These are phyloP conservation scores for Periconia sp. DNA, from an alignment of 2,329 filamentous ascomycete genomes.

Conservation along the genomic window DNA sequence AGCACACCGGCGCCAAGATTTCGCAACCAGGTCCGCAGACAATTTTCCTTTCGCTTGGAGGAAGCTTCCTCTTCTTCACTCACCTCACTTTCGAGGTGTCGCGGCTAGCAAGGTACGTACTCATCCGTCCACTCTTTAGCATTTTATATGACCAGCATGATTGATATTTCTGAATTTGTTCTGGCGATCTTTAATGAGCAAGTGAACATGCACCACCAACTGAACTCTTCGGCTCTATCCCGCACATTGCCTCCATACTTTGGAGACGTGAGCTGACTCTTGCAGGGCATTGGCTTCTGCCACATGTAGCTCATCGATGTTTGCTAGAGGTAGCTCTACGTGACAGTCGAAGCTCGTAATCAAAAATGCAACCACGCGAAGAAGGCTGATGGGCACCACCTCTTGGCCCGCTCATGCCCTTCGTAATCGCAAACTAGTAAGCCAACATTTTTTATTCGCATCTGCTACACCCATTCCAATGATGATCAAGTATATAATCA, in stretches of 20 bases:
- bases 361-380: too few relatives aligned
- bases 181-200: conserved; percentile 62
- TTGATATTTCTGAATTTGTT: conserved; percentile 61
- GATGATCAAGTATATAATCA: conserved; percentile 56
- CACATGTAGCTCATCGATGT: conserved; percentile 10
- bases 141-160: too few relatives aligned
- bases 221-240: conserved; percentile 39
- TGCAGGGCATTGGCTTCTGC: too few relatives aligned
- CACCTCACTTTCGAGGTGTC: conserved; percentile 22
- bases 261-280: conserved; percentile 25
- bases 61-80: conserved; percentile 23
- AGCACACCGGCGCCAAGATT: conserved; percentile 33
- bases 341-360: too few relatives aligned
- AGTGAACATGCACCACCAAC: conserved; percentile 69
- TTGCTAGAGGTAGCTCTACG: too few relatives aligned
- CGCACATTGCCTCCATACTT: conserved; percentile 13
- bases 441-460: conserved; percentile 6
- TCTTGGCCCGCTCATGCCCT: too few relatives aligned
- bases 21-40: conserved; percentile 19
- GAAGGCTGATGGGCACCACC: too few relatives aligned
- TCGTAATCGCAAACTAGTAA: conserved; percentile 27
- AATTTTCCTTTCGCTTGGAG: conserved; percentile 30
- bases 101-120: conserved; percentile 30
- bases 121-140: conserved; percentile 1
- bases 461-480: conserved; percentile 23